Evolutionary conservation across 345 rosid genomes (phyloP), one percentile per base, ranked within the genome.

Genomic region (Hypericum androsaemum): DNA sequence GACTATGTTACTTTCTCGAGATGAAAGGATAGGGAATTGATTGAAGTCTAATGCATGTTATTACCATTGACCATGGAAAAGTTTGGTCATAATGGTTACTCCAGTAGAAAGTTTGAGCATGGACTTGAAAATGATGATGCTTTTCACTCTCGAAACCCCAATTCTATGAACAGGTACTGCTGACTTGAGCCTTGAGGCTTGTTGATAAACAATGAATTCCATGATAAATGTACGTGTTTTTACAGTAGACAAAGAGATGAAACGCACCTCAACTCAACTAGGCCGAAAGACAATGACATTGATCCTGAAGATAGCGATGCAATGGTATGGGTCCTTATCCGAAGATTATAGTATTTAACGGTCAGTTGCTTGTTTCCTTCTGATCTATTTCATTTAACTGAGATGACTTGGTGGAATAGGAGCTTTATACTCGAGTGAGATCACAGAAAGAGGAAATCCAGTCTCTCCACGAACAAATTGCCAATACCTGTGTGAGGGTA

Each of bases 401-500:
- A 52, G 15, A 50, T 61, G 47, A 50, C 52, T 53, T 60, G 52
- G 12, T 36, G 59, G 1, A 3, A 47, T 69, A 89, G 97, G 94
- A 74, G 59, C 83, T 77, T 62, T 66, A 77, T 68, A 66, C 78
- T 37, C 80, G 65, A 62, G 70, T 61, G 49, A 76, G 68, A 64
- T 76, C 86, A 52, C 86, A 80, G 35, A 79, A 79, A 66, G 83
- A 74, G 60, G 95, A 89, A 73, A 84, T 86, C 50, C 88, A 74
- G 42, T 70, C 12, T 65, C 95, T 89, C 36, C 94, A 79, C n/a
- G 76, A 84, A 70, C 83, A 82, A 68, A 73, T 89, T 63, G 79
- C 83, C 48, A 64, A 70, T 66, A 86, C 95, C 36, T 77, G 78
- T 53, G 55, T 84, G 47, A 89, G 77, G 88, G 97, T 89, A 60